Percentiles rank a stretch among this genome's conserved stretches.
Evolutionary conservation across 169 alveolate species (phyloP).

Genomic region (Blepharisma undulans): DNA sequence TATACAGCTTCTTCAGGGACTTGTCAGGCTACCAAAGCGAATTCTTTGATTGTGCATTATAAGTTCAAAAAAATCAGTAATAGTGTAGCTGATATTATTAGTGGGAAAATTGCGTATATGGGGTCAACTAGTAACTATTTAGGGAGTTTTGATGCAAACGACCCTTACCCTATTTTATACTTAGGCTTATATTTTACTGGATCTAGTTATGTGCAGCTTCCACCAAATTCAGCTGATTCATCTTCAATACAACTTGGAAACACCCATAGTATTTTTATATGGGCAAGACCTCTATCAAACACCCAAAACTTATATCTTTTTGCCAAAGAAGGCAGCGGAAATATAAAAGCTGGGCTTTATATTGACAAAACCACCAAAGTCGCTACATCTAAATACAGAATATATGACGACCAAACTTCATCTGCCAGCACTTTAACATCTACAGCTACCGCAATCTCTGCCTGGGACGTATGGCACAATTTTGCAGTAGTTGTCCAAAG

Average conservation of each 20-base stretch:
- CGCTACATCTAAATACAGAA: neutral
- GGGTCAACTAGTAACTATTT: neutral
- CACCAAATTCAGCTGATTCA: neutral
- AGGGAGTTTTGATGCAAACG: neutral
- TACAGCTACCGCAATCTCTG: neutral
- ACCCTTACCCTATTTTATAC: neutral
- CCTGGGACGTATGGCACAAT: neutral
- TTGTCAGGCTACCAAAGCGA: neutral
- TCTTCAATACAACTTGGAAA: neutral
- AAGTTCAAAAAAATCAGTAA: neutral
- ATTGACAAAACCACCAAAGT: neutral
- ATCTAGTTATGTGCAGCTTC: neutral
- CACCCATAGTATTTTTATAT: neutral
- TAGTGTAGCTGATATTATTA: neutral
- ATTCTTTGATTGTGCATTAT: neutral
- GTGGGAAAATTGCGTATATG: neutral
- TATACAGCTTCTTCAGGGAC: neutral
- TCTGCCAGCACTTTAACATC: neutral
- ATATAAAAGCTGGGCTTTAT: neutral
- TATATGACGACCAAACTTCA: neutral
- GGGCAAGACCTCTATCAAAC: neutral
- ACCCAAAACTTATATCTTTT: neutral
- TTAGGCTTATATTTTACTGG: constrained; percentile 3
- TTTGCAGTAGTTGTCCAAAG: neutral
- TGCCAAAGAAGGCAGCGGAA: neutral